Evolutionary conservation across 768 basidiomycete genomes (phyloP).

Genomic region (Trametes elegans): DNA sequence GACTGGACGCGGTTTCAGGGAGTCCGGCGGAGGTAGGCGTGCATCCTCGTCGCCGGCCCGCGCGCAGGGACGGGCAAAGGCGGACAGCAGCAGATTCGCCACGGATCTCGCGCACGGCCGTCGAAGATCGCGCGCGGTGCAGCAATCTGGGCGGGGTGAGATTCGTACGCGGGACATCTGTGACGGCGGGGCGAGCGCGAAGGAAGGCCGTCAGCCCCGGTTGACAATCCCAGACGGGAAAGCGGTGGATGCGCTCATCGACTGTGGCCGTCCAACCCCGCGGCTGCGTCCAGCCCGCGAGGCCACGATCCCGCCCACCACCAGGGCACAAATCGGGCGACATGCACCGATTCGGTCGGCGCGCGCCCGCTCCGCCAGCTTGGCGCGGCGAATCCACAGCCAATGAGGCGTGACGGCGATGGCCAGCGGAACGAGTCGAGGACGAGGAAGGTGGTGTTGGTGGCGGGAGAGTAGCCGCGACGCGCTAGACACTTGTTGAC

Average conservation of each 20-base stretch:
- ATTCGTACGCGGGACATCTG: neutral
- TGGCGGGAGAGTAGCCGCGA: too few relatives aligned
- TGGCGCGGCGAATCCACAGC: too few relatives aligned
- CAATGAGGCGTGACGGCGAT: too few relatives aligned
- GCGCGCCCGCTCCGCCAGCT: too few relatives aligned
- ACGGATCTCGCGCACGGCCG: conserved; percentile 8
- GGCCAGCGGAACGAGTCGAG: too few relatives aligned
- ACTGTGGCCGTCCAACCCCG: neutral
- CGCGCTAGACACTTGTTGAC: too few relatives aligned
- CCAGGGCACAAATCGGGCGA: conserved; percentile 6
- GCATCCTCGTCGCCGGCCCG: neutral
- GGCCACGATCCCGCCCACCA: neutral
- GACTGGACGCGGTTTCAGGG: neutral
- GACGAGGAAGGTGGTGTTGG: too few relatives aligned
- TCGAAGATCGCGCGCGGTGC: conserved; percentile 3
- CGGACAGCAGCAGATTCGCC: conserved; percentile 1
- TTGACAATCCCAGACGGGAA: too few relatives aligned
- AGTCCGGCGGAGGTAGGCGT: conserved; percentile 3
- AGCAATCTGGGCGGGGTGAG: conserved; percentile 11
- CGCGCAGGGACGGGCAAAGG: neutral
- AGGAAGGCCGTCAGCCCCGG: neutral
- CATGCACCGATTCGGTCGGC: conserved; percentile 7
- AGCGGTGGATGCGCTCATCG: neutral
- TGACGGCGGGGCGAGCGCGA: neutral
- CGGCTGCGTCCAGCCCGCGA: neutral